Evolutionary conservation across 129 eudicot genomes (phyloP), one percentile per base, ranked within the genome.

Genomic region (Chrysanthemum makinoi): DNA sequence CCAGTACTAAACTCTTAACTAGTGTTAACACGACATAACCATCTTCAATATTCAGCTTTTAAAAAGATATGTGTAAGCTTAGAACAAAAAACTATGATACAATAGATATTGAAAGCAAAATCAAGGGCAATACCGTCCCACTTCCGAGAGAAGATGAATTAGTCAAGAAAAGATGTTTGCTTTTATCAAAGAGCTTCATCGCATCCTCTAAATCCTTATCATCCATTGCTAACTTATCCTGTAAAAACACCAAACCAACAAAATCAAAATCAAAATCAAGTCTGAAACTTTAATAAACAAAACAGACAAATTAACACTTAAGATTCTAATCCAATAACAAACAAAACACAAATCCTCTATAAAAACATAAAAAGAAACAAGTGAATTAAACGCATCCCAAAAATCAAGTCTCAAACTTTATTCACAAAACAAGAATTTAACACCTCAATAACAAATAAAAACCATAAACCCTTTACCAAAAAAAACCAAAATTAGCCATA

Each of bases 91-190:
- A 5, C 49, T 55, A 44, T 30, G 69, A 17, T 39, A 39, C 10
- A 39, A 39, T 39, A 39, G 10, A 39, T 39, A 46, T 26, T 10
- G 17, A 6, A 2, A 72, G 2, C 0, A 73, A 52, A 68, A 16
- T 4, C 24, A 66, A 55, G 74, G 10, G 70, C 44, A 72, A 28
- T 83, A 93, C 98, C 77, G 86, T 78, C 51, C 80, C 87, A 75
- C 72, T 83, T 66, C 90, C 96, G 58, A 93, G 69, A 73, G 87
- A 55, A 3, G 92, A 80, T 14, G 80, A 53, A 71, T 79, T 86
- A 12, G 88, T 79, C 84, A 74, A 74, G 69, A 93, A 68, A 81
- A 87, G 79, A 70, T 79, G 83, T 73, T 87, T 89, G 83, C 86
- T 89, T 60, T 82, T 80, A 19, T 69, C 72, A 20, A 93, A 80